Conservation (phyloP, 176 grass and related monocot genomes). For the Guadua angustifolia region DNA sequence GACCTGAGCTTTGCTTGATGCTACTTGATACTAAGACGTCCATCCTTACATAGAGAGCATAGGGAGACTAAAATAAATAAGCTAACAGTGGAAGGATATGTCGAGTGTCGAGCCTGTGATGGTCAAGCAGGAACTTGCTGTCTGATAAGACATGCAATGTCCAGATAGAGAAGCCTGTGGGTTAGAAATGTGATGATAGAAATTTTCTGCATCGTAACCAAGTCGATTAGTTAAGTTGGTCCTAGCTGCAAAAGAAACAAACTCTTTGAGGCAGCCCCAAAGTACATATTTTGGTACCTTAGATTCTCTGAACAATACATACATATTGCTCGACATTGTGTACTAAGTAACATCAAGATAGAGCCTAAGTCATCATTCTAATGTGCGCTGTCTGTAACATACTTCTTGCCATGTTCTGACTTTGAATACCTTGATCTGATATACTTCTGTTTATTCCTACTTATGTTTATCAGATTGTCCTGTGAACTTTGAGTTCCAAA, state of each 20-base stretch:
- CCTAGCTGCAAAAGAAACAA: background rate
- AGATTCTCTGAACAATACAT: constrained; percentile 22
- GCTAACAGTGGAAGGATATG: background rate
- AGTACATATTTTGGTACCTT: background rate
- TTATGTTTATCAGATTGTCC: constrained; percentile 56
- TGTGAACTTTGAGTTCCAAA: constrained; percentile 64
- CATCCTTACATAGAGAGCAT: background rate
- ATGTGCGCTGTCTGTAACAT: background rate
- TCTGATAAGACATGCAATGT: background rate
- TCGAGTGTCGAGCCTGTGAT: background rate
- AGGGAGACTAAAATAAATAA: background rate
- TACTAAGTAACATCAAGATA: constrained; percentile 4
- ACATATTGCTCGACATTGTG: background rate
- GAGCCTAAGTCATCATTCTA: constrained; percentile 14
- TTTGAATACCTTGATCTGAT: constrained; percentile 31
- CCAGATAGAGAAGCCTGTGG: background rate
- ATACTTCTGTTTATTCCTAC: constrained; percentile 14
- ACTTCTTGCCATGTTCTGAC: background rate
- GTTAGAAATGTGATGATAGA: background rate
- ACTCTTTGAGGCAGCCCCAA: background rate
- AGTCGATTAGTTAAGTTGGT: background rate
- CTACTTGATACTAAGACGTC: background rate
- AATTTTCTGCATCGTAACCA: background rate
- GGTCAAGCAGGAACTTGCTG: constrained; percentile 2
- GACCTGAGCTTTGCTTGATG: background rate